Conservation (phyloP, 2,329 filamentous ascomycete genomes). For the Aspergillus spinulosporus region DNA sequence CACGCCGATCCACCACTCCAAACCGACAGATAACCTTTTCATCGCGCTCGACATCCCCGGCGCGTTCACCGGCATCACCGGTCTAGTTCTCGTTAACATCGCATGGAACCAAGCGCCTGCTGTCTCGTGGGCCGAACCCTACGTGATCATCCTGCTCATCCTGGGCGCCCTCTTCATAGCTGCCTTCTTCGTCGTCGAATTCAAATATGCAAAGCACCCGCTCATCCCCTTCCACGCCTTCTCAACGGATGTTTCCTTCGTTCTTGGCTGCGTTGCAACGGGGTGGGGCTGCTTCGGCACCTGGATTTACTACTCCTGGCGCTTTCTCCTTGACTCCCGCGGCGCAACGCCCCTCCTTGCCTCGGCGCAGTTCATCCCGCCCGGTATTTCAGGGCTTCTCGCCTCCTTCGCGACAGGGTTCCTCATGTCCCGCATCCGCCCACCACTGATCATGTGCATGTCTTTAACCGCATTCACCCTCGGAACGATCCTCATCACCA, state of each 20-base stretch:
- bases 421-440: slow-evolving; percentile 28
- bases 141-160: slow-evolving; percentile 59
- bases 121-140: slow-evolving; percentile 59
- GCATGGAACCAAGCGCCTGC: slow-evolving; percentile 66
- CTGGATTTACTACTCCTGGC: slow-evolving; percentile 45
- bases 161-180: slow-evolving; percentile 56
- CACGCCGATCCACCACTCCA: slow-evolving; percentile 20
- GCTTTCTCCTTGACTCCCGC: slow-evolving; percentile 30
- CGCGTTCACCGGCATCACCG: slow-evolving; percentile 51
- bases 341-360: slow-evolving; percentile 28
- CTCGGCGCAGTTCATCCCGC: slow-evolving; percentile 34
- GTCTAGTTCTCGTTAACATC: slow-evolving; percentile 64
- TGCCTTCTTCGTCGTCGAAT: slow-evolving; percentile 57
- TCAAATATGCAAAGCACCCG: slow-evolving; percentile 48
- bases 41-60: slow-evolving; percentile 43
- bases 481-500: slow-evolving; percentile 45
- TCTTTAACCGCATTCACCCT: slow-evolving; percentile 43
- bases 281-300: slow-evolving; percentile 46
- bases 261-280: slow-evolving; percentile 42
- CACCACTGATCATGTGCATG: slow-evolving; percentile 25
- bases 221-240: slow-evolving; percentile 56
- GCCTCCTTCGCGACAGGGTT: slow-evolving; percentile 32
- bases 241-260: slow-evolving; percentile 33
- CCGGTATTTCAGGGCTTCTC: slow-evolving; percentile 30
- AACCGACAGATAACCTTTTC: slow-evolving; percentile 9